Evolutionary conservation across 2,329 filamentous ascomycete species (phyloP).

Genomic region (Zymoseptoria ardabiliae): DNA sequence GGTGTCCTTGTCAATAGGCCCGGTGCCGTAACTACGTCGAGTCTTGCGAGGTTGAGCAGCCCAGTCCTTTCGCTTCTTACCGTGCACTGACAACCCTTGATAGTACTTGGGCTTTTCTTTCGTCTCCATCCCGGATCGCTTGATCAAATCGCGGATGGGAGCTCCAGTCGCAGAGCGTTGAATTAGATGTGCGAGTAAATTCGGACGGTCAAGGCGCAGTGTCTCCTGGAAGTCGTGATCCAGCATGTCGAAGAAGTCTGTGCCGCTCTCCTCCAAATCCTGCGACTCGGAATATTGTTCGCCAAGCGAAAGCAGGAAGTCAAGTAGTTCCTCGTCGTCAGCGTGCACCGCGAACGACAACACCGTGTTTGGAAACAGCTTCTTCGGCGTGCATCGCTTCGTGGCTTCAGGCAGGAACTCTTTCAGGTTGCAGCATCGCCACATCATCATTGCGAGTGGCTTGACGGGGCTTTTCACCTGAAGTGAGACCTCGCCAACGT

Average conservation of each 20-base stretch:
- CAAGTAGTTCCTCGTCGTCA: slow-evolving; percentile 50
- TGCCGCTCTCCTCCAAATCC: slow-evolving; percentile 7
- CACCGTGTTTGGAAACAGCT: slow-evolving; percentile 13
- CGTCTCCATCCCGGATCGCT: slow-evolving; percentile 56
- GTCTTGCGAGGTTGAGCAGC: slow-evolving; percentile 52
- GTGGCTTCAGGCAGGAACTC: slow-evolving; percentile 8
- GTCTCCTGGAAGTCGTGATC: slow-evolving; percentile 34
- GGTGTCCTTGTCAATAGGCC: not conserved
- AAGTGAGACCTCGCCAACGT: slow-evolving; percentile 62
- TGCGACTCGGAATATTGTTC: slow-evolving; percentile 34
- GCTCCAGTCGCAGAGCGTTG: slow-evolving; percentile 60
- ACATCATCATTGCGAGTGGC: slow-evolving; percentile 48
- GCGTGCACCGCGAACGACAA: slow-evolving; percentile 32
- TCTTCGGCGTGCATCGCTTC: slow-evolving; percentile 4
- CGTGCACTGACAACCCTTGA: slow-evolving; percentile 68
- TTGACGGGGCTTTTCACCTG: slow-evolving; percentile 58
- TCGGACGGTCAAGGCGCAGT: slow-evolving; percentile 42
- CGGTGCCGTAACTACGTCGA: not conserved
- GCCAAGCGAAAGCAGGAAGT: slow-evolving; percentile 51
- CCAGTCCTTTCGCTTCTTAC: slow-evolving; percentile 69
- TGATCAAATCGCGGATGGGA: slow-evolving; percentile 59
- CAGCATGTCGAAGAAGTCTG: slow-evolving; percentile 18
- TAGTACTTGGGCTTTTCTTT: slow-evolving; percentile 61
- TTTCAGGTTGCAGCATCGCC: too few species aligned
- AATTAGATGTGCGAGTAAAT: slow-evolving; percentile 58